A percentile compares a stretch with the other conserved stretches of the same genome.
phyloP scores from a whole-genome alignment of 192 early-diverging fungal species.

The Chytriomyces hyalinus region DNA sequence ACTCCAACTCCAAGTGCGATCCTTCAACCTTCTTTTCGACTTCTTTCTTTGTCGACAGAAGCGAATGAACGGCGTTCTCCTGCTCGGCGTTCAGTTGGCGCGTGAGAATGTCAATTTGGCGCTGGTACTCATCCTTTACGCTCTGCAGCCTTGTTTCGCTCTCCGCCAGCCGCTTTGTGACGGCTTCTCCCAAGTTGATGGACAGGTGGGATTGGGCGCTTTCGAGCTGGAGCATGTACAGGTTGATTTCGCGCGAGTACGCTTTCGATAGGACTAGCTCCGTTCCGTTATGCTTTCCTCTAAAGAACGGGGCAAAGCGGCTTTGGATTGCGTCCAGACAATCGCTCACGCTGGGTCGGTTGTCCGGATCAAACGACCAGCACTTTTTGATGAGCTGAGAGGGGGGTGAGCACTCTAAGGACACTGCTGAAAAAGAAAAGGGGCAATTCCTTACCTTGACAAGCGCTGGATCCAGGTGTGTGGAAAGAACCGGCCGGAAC shows the following conservation, averaged over 20 bases:
- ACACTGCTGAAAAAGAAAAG: background rate
- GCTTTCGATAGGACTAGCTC: slow-evolving; percentile 8
- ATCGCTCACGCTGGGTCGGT: background rate
- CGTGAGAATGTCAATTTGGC: slow-evolving; percentile 16
- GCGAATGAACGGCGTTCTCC: background rate
- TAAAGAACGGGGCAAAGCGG: background rate
- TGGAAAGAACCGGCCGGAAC: background rate
- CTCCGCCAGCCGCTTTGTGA: slow-evolving; percentile 16
- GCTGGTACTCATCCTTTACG: slow-evolving; percentile 9
- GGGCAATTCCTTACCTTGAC: background rate
- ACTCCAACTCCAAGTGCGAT: background rate
- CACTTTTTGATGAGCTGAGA: slow-evolving; percentile 19
- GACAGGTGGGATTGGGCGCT: slow-evolving; percentile 14
- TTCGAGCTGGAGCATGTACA: slow-evolving; percentile 12
- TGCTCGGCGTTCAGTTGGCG: background rate
- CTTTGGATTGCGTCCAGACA: background rate
- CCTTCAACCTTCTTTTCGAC: background rate
- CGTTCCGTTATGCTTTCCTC: background rate
- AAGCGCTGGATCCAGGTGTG: background rate
- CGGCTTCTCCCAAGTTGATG: slow-evolving; percentile 21
- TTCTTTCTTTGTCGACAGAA: background rate
- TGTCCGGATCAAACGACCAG: slow-evolving; percentile 15
- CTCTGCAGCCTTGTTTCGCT: background rate
- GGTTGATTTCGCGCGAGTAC: background rate
- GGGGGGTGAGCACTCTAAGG: background rate